These are phyloP conservation scores for Nicotiana paniculata DNA, from an alignment of 257 asterid species.

Conservation along the genomic window DNA sequence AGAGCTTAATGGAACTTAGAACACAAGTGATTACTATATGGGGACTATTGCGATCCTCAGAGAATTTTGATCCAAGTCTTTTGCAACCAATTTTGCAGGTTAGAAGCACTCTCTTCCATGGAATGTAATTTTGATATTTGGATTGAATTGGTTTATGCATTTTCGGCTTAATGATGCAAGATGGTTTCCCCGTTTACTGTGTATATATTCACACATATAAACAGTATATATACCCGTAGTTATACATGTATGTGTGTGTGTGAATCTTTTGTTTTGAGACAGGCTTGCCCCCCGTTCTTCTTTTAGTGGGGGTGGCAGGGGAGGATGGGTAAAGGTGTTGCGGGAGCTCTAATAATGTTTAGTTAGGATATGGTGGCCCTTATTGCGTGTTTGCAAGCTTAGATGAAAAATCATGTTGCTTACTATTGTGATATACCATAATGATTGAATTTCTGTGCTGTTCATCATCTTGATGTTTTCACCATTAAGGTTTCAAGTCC, in stretches of 20 bases:
- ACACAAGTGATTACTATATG: slow-evolving; percentile 88
- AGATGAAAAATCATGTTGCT: not conserved
- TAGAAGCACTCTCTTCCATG: slow-evolving; percentile 5
- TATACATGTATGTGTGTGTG: not conserved
- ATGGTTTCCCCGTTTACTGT: not conserved
- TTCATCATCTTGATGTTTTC: not conserved
- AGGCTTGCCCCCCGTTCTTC: not conserved
- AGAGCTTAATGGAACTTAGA: slow-evolving; percentile 78
- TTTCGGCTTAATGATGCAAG: not conserved
- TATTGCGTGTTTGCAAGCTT: not conserved
- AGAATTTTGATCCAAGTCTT: slow-evolving; percentile 74
- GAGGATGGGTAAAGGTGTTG: not conserved
- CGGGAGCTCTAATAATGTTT: not conserved
- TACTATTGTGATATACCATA: not conserved
- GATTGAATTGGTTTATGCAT: slow-evolving; percentile 2
- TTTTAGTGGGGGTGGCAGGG: not conserved
- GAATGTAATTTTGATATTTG: not conserved
- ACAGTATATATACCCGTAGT: not conserved
- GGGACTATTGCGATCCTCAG: slow-evolving; percentile 71
- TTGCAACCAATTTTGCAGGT: slow-evolving; percentile 91
- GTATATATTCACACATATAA: not conserved
- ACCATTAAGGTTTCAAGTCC: not conserved
- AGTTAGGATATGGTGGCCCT: not conserved
- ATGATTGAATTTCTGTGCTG: not conserved
- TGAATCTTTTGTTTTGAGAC: not conserved